Conservation (phyloP, 805 yeast genomes). For the Myxozyma melibiosi region DNA sequence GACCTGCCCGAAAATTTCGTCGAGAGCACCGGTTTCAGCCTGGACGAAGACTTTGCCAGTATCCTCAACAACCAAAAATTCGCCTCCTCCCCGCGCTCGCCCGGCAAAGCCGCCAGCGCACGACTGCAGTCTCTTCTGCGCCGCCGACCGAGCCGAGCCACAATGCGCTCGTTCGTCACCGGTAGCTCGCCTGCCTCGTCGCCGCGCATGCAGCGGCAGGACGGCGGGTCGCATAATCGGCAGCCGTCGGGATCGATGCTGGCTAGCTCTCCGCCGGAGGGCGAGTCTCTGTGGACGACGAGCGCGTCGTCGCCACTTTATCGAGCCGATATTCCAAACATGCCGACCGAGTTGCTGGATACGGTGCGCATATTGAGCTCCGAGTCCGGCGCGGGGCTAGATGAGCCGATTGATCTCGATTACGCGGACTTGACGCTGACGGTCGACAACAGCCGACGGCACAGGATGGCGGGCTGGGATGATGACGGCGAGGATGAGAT, state of each 20-base stretch:
- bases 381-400: not conserved
- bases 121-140: conserved; percentile 20
- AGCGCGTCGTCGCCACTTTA: conserved; percentile 12
- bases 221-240: not conserved
- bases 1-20: conserved; percentile 7
- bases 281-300: not conserved
- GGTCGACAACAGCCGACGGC: not conserved
- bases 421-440: no score
- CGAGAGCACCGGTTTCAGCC: conserved; percentile 22
- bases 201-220: conserved; percentile 4
- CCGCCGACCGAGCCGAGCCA: conserved; percentile 19
- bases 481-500: not conserved
- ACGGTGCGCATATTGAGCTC: not conserved
- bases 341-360: not conserved
- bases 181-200: conserved; percentile 15
- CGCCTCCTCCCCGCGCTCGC: conserved; percentile 17
- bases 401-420: not conserved
- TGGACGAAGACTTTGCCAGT: conserved; percentile 35
- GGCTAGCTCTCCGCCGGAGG: not conserved
- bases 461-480: not conserved
- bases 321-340: conserved; percentile 4
- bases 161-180: conserved; percentile 13
- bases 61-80: conserved; percentile 19
- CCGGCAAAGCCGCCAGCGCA: conserved; percentile 17
- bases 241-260: not conserved